These are phyloP conservation scores for Xylaria bambusicola DNA, from an alignment of 495 filamentous ascomycete genomes.

Conservation along the genomic window DNA sequence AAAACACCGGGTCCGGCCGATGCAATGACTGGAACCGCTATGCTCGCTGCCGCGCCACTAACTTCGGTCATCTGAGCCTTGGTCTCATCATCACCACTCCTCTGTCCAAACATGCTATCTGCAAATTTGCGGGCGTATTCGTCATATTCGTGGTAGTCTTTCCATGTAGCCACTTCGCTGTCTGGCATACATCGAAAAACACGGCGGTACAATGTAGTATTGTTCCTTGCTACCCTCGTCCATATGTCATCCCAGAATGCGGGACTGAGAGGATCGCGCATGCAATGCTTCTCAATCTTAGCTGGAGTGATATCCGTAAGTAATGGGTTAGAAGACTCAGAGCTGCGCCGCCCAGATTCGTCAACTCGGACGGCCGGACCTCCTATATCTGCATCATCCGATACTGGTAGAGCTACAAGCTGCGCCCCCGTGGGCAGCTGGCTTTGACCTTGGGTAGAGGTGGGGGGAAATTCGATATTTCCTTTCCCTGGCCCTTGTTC, in stretches of 20 bases:
- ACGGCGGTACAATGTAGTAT: slow-evolving; percentile 86
- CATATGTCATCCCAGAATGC: slow-evolving; percentile 85
- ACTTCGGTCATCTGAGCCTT: slow-evolving; percentile 33
- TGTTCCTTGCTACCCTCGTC: slow-evolving; percentile 87
- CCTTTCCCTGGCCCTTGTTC: slow-evolving; percentile 21
- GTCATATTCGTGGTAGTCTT: slow-evolving; percentile 86
- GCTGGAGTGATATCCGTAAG: slow-evolving; percentile 66
- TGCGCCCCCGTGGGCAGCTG: slow-evolving; percentile 61
- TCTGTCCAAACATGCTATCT: slow-evolving; percentile 58
- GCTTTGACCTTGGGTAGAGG: slow-evolving; percentile 10
- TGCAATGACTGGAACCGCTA: slow-evolving; percentile 21
- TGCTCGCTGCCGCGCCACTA: slow-evolving; percentile 37
- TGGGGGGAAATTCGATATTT: slow-evolving; percentile 26
- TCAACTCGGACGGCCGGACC: slow-evolving; percentile 59
- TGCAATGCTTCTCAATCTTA: slow-evolving; percentile 56
- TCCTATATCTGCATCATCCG: slow-evolving; percentile 80
- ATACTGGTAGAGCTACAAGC: slow-evolving; percentile 61
- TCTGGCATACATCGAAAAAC: slow-evolving; percentile 98
- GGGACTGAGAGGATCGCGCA: slow-evolving; percentile 78
- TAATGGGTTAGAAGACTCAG: slow-evolving; percentile 53
- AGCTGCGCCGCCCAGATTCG: slow-evolving; percentile 35
- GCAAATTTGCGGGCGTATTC: slow-evolving; percentile 79
- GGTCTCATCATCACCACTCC: slow-evolving; percentile 40
- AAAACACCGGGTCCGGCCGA: slow-evolving; percentile 28
- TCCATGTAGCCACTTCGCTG: slow-evolving; percentile 89